phyloP scores from a whole-genome alignment of 2,329 filamentous ascomycete species.

The Huntiella moniliformis region DNA sequence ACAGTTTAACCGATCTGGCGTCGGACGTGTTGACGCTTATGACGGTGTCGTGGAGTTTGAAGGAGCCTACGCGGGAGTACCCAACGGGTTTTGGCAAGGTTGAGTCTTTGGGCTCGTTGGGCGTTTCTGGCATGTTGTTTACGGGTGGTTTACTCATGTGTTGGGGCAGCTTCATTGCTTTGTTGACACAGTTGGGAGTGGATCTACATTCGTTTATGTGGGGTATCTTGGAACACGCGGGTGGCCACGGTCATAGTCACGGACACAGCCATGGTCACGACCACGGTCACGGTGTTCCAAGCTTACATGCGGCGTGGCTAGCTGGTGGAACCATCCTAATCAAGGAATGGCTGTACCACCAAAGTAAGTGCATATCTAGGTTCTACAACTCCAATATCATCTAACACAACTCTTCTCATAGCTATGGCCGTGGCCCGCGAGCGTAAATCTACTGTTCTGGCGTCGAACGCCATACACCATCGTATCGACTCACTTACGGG shows the following conservation, averaged over 20 bases:
- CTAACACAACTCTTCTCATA: constrained; percentile 19
- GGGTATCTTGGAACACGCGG: constrained; percentile 43
- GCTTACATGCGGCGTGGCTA: constrained; percentile 87
- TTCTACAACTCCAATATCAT: neutral
- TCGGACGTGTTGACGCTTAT: constrained; percentile 87
- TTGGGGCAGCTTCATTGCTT: constrained; percentile 41
- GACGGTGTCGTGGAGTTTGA: constrained; percentile 84
- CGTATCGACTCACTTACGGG: constrained; percentile 90
- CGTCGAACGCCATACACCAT: constrained; percentile 91
- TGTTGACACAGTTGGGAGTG: constrained; percentile 12
- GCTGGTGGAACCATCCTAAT: constrained; percentile 74
- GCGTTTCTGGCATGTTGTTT: constrained; percentile 80
- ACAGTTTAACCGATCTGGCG: constrained; percentile 85
- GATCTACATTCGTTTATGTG: constrained; percentile 33
- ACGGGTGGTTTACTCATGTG: constrained; percentile 87
- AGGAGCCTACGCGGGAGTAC: constrained; percentile 64
- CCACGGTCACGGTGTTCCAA: constrained; percentile 37
- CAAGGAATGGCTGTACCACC: constrained; percentile 94
- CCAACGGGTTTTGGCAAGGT: constrained; percentile 91
- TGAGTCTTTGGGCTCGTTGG: constrained; percentile 85
- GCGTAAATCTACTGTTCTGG: constrained; percentile 86
- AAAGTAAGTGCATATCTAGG: constrained; percentile 47
- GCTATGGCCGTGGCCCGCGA: constrained; percentile 90
- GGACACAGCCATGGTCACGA: constrained; percentile 30
- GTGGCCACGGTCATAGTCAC: constrained; percentile 48